phyloP scores from a whole-genome alignment of 768 basidiomycete species.

The Sarcodon sp. region DNA sequence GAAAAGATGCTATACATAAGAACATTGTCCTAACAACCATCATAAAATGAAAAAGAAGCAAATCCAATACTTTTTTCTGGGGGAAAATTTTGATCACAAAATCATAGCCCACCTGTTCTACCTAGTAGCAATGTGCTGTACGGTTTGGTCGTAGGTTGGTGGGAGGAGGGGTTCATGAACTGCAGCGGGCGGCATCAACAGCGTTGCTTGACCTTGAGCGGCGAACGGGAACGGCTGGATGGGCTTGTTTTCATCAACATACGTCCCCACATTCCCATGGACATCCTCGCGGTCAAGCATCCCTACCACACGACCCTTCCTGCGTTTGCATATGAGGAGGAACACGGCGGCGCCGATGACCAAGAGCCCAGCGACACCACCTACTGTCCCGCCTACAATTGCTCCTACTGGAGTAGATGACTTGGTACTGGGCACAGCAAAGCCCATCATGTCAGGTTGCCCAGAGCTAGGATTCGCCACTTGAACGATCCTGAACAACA shows the following conservation, averaged over 20 bases:
- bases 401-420: constrained; percentile 13
- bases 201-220: neutral
- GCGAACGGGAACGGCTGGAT: neutral
- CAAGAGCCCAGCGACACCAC: constrained; percentile 15
- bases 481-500: constrained; percentile 12
- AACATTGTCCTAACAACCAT: too few relatives aligned
- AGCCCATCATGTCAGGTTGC: constrained; percentile 10
- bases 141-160: neutral
- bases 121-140: too few relatives aligned
- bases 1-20: too few relatives aligned
- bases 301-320: neutral
- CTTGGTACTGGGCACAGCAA: constrained; percentile 9
- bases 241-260: neutral
- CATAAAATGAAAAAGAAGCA: too few relatives aligned
- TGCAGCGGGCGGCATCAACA: neutral
- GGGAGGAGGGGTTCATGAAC: neutral
- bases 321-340: constrained; percentile 13
- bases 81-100: too few relatives aligned
- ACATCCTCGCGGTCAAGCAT: neutral
- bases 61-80: too few relatives aligned
- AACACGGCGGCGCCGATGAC: constrained; percentile 13
- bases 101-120: too few relatives aligned
- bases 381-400: constrained; percentile 17
- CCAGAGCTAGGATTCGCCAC: constrained; percentile 6
- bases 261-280: neutral